Conservation (phyloP, 2,329 filamentous ascomycete species). For the Penicillium glabrum region DNA sequence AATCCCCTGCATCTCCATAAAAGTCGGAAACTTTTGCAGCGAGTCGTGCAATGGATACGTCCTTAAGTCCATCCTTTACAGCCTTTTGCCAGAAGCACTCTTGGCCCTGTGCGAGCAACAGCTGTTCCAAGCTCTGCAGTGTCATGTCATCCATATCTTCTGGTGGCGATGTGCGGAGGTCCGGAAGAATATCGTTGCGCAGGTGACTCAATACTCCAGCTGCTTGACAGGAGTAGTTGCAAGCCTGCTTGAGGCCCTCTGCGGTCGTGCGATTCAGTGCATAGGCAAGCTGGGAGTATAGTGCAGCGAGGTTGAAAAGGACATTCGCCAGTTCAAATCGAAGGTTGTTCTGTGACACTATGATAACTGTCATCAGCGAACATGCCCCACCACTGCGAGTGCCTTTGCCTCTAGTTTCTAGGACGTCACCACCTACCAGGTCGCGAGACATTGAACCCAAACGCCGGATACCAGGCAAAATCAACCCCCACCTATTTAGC, state of each 20-base stretch:
- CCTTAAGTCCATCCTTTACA: slow-evolving; percentile 89
- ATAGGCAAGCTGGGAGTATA: slow-evolving; percentile 90
- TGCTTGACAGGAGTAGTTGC: slow-evolving; percentile 84
- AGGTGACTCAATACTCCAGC: slow-evolving; percentile 82
- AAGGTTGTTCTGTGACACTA: slow-evolving; percentile 64
- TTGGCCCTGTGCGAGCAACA: slow-evolving; percentile 89
- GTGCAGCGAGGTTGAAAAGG: slow-evolving; percentile 86
- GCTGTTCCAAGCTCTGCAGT: slow-evolving; percentile 75
- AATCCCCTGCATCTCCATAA: slow-evolving; percentile 80
- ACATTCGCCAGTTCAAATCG: slow-evolving; percentile 87
- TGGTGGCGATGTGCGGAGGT: slow-evolving; percentile 78
- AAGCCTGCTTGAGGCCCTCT: slow-evolving; percentile 83
- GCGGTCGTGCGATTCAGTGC: slow-evolving; percentile 73
- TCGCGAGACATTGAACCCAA: slow-evolving; percentile 83
- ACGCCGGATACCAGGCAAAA: slow-evolving; percentile 92
- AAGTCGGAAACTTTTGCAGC: slow-evolving; percentile 89
- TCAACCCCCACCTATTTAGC: slow-evolving; percentile 76
- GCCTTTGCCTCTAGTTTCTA: not conserved
- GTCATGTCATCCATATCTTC: slow-evolving; percentile 95
- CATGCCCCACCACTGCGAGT: too few relatives aligned
- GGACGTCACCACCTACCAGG: slow-evolving; percentile 47
- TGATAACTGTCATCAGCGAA: not conserved
- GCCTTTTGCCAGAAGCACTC: slow-evolving; percentile 99
- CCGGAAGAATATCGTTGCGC: slow-evolving; percentile 72
- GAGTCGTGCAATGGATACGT: slow-evolving; percentile 86